Base-by-base conservation (phyloP, 2,329 filamentous ascomycete species). In the Endothia cerciana region DNA sequence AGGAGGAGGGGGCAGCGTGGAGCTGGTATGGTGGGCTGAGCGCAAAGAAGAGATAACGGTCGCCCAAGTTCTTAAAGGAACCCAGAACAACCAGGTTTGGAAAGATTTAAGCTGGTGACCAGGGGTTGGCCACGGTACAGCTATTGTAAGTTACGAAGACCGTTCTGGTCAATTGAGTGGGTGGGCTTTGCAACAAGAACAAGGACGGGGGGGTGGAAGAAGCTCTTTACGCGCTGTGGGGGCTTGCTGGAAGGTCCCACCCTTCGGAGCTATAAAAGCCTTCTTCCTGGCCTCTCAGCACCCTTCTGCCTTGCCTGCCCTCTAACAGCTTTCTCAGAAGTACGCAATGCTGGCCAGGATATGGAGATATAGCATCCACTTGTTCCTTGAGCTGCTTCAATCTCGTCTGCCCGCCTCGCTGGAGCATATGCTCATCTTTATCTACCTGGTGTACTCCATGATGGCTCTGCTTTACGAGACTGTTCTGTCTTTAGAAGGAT, bases 291-390 rank as follows among this genome's bases (percentile, higher is more conserved):
- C 94, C 0, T 91, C 88, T 0, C 93, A 97, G 70, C 93, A 98
- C 73, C 94, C 93, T 0, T 90, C 89, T 0, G 92, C 93, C 0
- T 91, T 85, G 33, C 82, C 83, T 0, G 87, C 89, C 0, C 75
- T 98, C 0, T 83, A 86, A 3, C 81, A 87, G 0, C 77, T 97
- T 0, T 90, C 93, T 0, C 84, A 85, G 0, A 95, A 95, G 68
- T 97, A 97, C 71, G 88, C 89, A 0, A 97, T 98, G 92, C 94
- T 94, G 0, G 93, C 92, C 0, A 82, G 94, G 0, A 95, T 98
- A 91, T 98, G 94, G 95, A 85, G 92, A 0, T 91, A 97, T 71
- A 94, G 92, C 0, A 97, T 98, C 3, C 93, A 96, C 73, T 89
- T 88, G 0, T 95, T 95, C 65, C 81, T 97, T 0, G 92, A 97